Evolutionary conservation across 2,329 filamentous ascomycete genomes (phyloP), one percentile per base, ranked within the genome.

Genomic region (Juglanconis juglandina): DNA sequence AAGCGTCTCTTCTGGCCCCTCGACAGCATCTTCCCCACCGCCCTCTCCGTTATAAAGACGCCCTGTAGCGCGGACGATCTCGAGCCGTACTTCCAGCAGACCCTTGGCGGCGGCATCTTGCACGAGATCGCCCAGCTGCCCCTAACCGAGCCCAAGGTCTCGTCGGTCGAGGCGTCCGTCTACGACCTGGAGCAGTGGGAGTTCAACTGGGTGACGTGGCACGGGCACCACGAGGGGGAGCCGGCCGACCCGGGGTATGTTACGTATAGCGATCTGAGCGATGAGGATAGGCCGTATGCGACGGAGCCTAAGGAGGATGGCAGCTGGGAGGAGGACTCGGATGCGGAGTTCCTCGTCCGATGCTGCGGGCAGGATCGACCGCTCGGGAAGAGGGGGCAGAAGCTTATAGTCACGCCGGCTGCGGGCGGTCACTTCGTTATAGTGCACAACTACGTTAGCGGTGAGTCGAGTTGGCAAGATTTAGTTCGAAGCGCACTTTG

Each of bases 101-200:
- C 46, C 55, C 56, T 51, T 56, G 53, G 33, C 53, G 59, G 57
- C 46, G 63, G 66, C 58, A 67, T 56, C 37, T 70, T 67, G 66
- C 68, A 70, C 57, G 60, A 66, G 53, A 66, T 70, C 57, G 62
- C 68, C 11, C 64, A 66, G 53, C 54, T 67, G 39, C 66, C 69
- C 24, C 52, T 70, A n/a, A 70, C 69, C 41, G 65, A 69, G 51
- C 68, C 68, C 52, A 70, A 69, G 59, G 66, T 70, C 57, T 70
- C 68, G 50, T 70, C 67, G 47, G 46, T 70, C 34, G 56, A 63
- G 54, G 66, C 59, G 42, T 64, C 54, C 24, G 53, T 68, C 52
- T 58, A 56, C 49, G 63, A 68, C 41, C 66, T 70, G 54, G 61
- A 69, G 24, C 49, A 64, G n/a, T 70, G 66, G 64, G 66, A 69